A percentile compares a stretch with the other conserved stretches of the same genome.
Evolutionary conservation across 148 eudicot genomes (phyloP).

Genomic region (Euryodendron excelsum): DNA sequence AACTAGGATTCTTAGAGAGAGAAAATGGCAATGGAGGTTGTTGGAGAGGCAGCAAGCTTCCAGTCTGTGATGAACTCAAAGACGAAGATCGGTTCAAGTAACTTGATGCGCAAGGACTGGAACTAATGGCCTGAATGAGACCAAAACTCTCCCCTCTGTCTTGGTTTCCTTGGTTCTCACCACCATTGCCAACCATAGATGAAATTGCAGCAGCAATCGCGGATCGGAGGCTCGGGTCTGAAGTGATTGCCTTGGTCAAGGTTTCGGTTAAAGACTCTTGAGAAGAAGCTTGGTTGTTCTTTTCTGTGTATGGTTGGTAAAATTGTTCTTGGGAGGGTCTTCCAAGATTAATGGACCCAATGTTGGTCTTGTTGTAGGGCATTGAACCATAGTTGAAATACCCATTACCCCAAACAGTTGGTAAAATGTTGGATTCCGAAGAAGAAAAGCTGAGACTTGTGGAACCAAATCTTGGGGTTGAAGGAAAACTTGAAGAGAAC

Average conservation of each 20-base stretch:
- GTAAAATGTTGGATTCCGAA: slow-evolving; percentile 33
- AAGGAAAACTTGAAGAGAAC: slow-evolving; percentile 26
- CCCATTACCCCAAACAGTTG: slow-evolving; percentile 47
- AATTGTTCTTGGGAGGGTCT: slow-evolving; percentile 35
- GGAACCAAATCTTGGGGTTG: slow-evolving; percentile 34
- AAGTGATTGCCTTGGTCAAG: slow-evolving; percentile 59
- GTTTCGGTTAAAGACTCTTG: slow-evolving; percentile 65
- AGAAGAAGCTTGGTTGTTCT: slow-evolving; percentile 27
- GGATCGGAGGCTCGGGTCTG: slow-evolving; percentile 70
- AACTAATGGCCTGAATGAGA: slow-evolving; percentile 6
- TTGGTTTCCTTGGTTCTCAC: slow-evolving; percentile 14
- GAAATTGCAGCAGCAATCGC: slow-evolving; percentile 72
- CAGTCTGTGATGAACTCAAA: slow-evolving; percentile 23
- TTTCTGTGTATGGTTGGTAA: slow-evolving; percentile 23
- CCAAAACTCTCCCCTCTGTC: slow-evolving; percentile 14
- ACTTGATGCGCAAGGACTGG: slow-evolving; percentile 17
- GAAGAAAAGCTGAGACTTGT: slow-evolving; percentile 56
- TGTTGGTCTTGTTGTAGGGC: slow-evolving; percentile 23
- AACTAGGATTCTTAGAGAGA: slow-evolving; percentile 29
- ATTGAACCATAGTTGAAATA: slow-evolving; percentile 31
- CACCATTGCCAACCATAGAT: slow-evolving; percentile 47
- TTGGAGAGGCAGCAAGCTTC: slow-evolving; percentile 28
- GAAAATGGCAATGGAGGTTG: slow-evolving; percentile 39
- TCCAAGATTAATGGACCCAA: slow-evolving; percentile 34
- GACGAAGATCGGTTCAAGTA: slow-evolving; percentile 21